A percentile compares a stretch with the other conserved stretches of the same genome.
Evolutionary conservation across 768 basidiomycete genomes (phyloP).

Genomic region (Tulasnella sp.): DNA sequence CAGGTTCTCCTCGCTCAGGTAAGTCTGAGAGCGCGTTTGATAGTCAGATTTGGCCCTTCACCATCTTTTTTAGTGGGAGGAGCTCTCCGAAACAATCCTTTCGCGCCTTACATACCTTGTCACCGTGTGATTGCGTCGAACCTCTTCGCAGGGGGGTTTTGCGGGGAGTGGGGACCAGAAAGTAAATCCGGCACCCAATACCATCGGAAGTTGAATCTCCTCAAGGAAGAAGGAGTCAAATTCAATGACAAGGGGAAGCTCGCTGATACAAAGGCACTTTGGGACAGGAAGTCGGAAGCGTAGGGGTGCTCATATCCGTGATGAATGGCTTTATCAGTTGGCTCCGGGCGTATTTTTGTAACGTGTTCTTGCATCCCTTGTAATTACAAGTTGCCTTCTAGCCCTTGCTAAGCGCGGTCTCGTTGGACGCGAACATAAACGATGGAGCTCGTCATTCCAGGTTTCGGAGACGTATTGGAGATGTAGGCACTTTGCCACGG

Average conservation of each 20-base stretch:
- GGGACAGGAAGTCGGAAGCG: not conserved
- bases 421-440: too few relatives aligned
- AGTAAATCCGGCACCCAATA: constrained; percentile 24
- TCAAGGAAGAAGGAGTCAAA: constrained; percentile 41
- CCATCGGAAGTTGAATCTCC: constrained; percentile 38
- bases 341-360: not conserved
- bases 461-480: too few relatives aligned
- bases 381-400: too few relatives aligned
- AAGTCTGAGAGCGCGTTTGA: too few relatives aligned
- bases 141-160: constrained; percentile 50
- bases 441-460: too few relatives aligned
- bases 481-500: too few relatives aligned
- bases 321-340: too few relatives aligned
- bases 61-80: constrained; percentile 37
- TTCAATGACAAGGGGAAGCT: constrained; percentile 39
- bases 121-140: constrained; percentile 57
- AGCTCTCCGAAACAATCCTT: constrained; percentile 54
- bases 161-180: constrained; percentile 47
- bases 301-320: not conserved
- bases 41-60: not conserved
- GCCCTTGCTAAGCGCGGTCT: too few relatives aligned
- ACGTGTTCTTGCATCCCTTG: too few relatives aligned
- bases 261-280: not conserved
- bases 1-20: constrained; percentile 55
- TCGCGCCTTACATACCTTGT: constrained; percentile 55